Base-by-base conservation (phyloP, 495 filamentous ascomycete species). In the Penicillium cinerascens region DNA sequence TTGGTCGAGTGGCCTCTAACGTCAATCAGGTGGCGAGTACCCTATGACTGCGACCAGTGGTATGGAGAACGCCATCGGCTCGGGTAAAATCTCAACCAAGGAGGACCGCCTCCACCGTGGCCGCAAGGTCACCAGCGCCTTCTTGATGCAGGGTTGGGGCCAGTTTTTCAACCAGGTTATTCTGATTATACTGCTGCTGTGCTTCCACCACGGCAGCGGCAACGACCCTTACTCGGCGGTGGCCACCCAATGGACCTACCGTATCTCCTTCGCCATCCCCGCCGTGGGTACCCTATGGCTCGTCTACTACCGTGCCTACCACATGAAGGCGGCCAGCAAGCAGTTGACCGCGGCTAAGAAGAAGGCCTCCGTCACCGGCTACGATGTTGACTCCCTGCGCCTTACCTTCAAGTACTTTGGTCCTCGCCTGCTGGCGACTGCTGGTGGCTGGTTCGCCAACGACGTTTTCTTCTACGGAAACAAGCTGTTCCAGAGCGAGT, bases 381-480 rank as follows among this genome's bases (percentile, higher is more conserved):
- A 95, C 70, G 91, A 96, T 63, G 70, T 84, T n/a, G 65, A 86
- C 52, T 93, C 91, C 11, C 79, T 96, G 22, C 78, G 78, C 40
- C 60, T 89, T 51, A 88, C 88, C 16, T 82, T 89, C 75, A 78
- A 74, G 25, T 81, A 88, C 78, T 96, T 95, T 47, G 88, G 89
- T 40, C 82, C 83, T 42, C 89, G 91, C 43, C 70, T 95, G 25
- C 63, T 96, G n/a, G 91, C 89, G 16, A 95, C 91, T 23, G 82
- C 88, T 23, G 85, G 85, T 43, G 80, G 80, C 15, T 96, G 91
- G 91, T 96, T 87, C 67, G 84, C 82, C 73, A 96, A 95, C 66
- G 91, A 95, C 68, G 82, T 96, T 17, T 95, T 96, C 81, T 96
- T 96, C 76, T 96, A 96, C 71, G 91, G 91, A 57, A 96, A 95